These are phyloP conservation scores for Amphibolis antarctica DNA, from an alignment of 106 monocot genomes.

Conservation along the genomic window DNA sequence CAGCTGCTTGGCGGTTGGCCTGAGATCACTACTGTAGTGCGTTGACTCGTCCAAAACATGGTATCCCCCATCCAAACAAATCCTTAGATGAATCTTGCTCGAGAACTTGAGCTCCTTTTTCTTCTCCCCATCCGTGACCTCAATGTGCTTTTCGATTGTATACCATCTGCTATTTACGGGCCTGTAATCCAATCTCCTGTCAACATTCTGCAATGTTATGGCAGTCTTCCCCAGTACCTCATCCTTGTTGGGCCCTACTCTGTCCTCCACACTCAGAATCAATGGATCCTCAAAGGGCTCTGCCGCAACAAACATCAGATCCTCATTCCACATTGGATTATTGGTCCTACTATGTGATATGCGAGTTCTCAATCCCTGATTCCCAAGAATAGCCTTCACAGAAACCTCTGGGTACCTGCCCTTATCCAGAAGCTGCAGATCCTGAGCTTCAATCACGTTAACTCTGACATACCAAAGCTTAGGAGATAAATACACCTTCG, in stretches of 20 bases:
- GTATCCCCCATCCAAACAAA: conserved; percentile 23
- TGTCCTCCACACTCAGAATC: conserved; percentile 17
- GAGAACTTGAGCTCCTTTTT: conserved; percentile 15
- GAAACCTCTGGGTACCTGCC: conserved; percentile 17
- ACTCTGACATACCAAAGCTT: conserved; percentile 26
- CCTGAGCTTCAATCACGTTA: conserved; percentile 25
- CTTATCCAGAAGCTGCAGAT: conserved; percentile 13
- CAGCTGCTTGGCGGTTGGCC: conserved; percentile 14
- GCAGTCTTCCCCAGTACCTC: conserved; percentile 13
- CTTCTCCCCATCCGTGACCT: conserved; percentile 11
- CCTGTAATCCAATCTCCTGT: conserved; percentile 14
- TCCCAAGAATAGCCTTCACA: conserved; percentile 20
- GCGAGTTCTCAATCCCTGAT: conserved; percentile 11
- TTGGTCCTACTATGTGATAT: conserved; percentile 14
- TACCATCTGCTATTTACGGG: conserved; percentile 10
- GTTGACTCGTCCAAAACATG: conserved; percentile 24
- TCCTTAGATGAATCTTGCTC: conserved; percentile 19
- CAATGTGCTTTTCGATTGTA: conserved; percentile 10
- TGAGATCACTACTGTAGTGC: conserved; percentile 21
- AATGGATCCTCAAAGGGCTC: conserved; percentile 23
- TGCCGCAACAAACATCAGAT: conserved; percentile 22
- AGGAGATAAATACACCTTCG: conserved; percentile 27
- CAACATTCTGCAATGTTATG: conserved; percentile 8
- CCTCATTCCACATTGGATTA: conserved; percentile 27
- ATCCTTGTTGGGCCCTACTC: conserved; percentile 14